Evolutionary conservation across 805 yeast species (phyloP).

Genomic region (Candida pseudofarinosa): DNA sequence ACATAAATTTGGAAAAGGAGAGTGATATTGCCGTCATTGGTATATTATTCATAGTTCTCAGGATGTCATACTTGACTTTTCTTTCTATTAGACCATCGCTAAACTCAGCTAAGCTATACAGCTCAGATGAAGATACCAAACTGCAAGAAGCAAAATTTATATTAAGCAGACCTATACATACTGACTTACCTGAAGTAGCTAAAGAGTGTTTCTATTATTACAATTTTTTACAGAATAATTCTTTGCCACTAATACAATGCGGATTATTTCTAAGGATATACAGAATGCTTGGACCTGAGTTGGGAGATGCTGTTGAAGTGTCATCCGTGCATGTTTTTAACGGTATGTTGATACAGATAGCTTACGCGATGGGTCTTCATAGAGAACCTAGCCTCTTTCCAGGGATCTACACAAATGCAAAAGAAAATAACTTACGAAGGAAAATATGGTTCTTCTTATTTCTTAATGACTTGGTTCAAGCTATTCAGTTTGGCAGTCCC

Average conservation of each 20-base stretch:
- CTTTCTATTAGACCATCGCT: constrained; percentile 31
- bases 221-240: constrained; percentile 33
- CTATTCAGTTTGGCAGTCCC: constrained; percentile 33
- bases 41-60: constrained; percentile 27
- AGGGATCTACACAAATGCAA: constrained; percentile 20
- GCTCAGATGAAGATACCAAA: constrained; percentile 16
- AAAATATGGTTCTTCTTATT: constrained; percentile 35
- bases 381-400: constrained; percentile 58
- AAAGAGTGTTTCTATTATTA: constrained; percentile 35
- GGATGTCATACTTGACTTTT: constrained; percentile 33
- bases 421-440: constrained; percentile 23
- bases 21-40: constrained; percentile 35
- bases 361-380: constrained; percentile 61
- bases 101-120: constrained; percentile 25
- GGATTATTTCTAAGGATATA: constrained; percentile 50
- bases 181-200: constrained; percentile 29
- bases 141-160: constrained; percentile 24
- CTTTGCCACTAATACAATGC: constrained; percentile 50
- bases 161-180: constrained; percentile 26
- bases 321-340: constrained; percentile 54
- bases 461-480: constrained; percentile 26
- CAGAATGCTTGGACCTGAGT: constrained; percentile 48
- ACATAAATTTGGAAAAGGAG: constrained; percentile 25
- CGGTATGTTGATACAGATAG: constrained; percentile 62
- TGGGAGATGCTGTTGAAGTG: constrained; percentile 58